Conservation (phyloP, 2,329 filamentous ascomycete genomes). For the Fusarium sp. region DNA sequence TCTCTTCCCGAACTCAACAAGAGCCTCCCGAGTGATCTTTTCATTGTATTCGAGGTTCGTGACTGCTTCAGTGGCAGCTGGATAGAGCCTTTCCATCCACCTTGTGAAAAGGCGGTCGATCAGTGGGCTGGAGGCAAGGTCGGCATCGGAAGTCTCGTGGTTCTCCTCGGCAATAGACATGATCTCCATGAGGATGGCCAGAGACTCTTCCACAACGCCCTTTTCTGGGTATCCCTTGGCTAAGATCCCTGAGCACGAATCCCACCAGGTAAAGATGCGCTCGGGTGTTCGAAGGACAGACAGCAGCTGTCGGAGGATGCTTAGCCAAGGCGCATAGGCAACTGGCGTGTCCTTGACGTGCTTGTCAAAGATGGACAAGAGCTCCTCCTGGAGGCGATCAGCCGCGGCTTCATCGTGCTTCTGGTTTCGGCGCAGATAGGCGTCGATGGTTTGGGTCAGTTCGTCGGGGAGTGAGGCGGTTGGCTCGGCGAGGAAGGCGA, state of each 20-base stretch:
- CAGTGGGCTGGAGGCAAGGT: slow-evolving; percentile 61
- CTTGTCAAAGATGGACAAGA: slow-evolving; percentile 74
- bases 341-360: slow-evolving; percentile 68
- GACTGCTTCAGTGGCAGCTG: slow-evolving; percentile 52
- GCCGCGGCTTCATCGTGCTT: slow-evolving; percentile 75
- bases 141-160: slow-evolving; percentile 56
- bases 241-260: slow-evolving; percentile 54
- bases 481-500: slow-evolving; percentile 61
- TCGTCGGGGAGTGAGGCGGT: slow-evolving; percentile 74
- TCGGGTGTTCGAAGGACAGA: slow-evolving; percentile 72
- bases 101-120: slow-evolving; percentile 66
- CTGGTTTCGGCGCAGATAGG: slow-evolving; percentile 76
- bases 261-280: slow-evolving; percentile 79
- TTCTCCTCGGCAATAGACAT: slow-evolving; percentile 72
- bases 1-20: slow-evolving; percentile 74
- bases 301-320: slow-evolving; percentile 72
- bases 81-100: slow-evolving; percentile 66
- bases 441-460: slow-evolving; percentile 70
- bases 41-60: slow-evolving; percentile 59
- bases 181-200: slow-evolving; percentile 73
- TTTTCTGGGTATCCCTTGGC: slow-evolving; percentile 71
- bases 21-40: slow-evolving; percentile 61
- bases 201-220: slow-evolving; percentile 71
- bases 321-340: slow-evolving; percentile 75
- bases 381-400: slow-evolving; percentile 80